Evolutionary conservation across 2,329 filamentous ascomycete genomes (phyloP), one percentile per base, ranked within the genome.

Genomic region (Paracamarosporium sp.): DNA sequence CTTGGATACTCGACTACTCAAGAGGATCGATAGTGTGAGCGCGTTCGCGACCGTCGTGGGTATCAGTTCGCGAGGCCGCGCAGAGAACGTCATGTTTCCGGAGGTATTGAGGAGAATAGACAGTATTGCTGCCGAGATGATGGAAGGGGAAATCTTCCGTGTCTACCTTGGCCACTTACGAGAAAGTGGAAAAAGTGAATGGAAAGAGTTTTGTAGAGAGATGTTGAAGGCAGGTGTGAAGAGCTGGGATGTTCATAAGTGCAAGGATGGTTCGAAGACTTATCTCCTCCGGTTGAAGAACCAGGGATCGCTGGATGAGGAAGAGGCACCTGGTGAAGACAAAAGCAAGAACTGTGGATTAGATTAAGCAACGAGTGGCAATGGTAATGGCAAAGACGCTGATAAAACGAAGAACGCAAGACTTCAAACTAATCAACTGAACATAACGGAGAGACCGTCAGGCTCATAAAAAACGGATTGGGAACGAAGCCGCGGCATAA

Each of bases 171-270:
- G 35, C 50, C 5, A 25, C 50, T 11, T 53, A 53, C 27, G 50
- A 53, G 2, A 45, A 36, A 15, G 50, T 45, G 25, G 40, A 53
- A 45, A 45, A 38, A 13, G 22, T 4, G 50, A 45, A 30, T 53
- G 50, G 50, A 20, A 25, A 25, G 50, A 53, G 28, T 53, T 53
- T 13, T 40, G 50, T 20, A 45, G 50, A 30, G 38, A 53, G 24
- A 33, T 53, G 50, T 35, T 53, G 12, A 24, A 22, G 15, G 33
- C 15, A 15, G 50, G 36, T 20, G 30, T 53, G 25, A 5, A 25
- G 25, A 52, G 48, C 28, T 12, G 48, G 4, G 33, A 52, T 28
- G 41, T 52, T 41, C 31, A 41, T 9, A 52, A 41, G 48, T 41
- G 41, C 48, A 41, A 31, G 33, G 33, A 31, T 41, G 48, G 17